A percentile compares a stretch with the other conserved stretches of the same genome.
Conservation (phyloP, 2,329 filamentous ascomycete genomes). For the Cryphonectria japonica region DNA sequence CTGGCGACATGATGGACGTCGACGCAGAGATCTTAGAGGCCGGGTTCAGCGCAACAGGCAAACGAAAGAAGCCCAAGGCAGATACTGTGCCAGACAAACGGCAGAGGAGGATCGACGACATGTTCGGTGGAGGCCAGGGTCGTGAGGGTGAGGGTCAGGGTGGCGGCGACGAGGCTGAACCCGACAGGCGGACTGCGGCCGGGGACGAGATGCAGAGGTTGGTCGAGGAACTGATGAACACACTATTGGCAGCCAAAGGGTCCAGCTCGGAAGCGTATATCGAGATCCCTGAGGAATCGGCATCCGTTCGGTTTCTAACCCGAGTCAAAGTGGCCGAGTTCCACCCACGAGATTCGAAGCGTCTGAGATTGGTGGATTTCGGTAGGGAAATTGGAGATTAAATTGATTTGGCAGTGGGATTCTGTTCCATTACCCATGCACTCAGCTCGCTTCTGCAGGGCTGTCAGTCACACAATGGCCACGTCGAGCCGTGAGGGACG, state of each 20-base stretch:
- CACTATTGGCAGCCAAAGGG: slow-evolving; percentile 56
- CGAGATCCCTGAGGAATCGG: slow-evolving; percentile 61
- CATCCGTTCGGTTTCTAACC: slow-evolving; percentile 66
- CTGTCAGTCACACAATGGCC: slow-evolving; percentile 24
- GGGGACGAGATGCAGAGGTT: slow-evolving; percentile 62
- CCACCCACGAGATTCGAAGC: slow-evolving; percentile 65
- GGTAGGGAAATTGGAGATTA: slow-evolving; percentile 64
- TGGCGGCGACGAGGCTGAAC: slow-evolving; percentile 35
- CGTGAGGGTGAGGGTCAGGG: slow-evolving; percentile 30
- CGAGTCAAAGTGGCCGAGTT: slow-evolving; percentile 69
- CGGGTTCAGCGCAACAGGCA: slow-evolving; percentile 64
- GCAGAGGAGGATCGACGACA: slow-evolving; percentile 66
- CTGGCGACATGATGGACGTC: slow-evolving; percentile 72
- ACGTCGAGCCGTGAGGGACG: slow-evolving; percentile 19
- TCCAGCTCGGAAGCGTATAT: slow-evolving; percentile 63
- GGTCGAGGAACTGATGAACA: slow-evolving; percentile 64
- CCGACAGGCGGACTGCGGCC: slow-evolving; percentile 55
- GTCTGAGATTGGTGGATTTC: slow-evolving; percentile 65
- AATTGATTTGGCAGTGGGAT: slow-evolving; percentile 12
- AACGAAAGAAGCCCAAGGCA: slow-evolving; percentile 51
- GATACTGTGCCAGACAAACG: slow-evolving; percentile 50
- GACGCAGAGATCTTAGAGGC: slow-evolving; percentile 61
- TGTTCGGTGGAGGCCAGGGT: slow-evolving; percentile 53
- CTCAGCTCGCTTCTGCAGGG: not conserved
- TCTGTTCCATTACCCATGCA: not conserved